phyloP scores from a whole-genome alignment of 805 yeast genomes.

The Suhomyces sp. region DNA sequence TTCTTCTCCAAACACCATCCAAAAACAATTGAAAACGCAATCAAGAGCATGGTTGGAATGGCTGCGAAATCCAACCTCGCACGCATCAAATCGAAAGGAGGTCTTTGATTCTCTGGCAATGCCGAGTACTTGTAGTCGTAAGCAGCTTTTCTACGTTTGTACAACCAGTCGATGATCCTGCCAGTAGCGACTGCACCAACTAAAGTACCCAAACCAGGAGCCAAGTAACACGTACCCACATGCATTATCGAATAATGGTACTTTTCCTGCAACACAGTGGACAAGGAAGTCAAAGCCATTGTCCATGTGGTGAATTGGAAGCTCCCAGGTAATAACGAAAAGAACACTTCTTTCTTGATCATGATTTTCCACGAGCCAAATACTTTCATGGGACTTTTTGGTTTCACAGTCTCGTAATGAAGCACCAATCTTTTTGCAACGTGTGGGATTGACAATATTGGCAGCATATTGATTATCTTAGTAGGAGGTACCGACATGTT shows the following conservation, averaged over 20 bases:
- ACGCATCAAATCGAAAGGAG: conserved; percentile 50
- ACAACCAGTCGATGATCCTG: conserved; percentile 49
- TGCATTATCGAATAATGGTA: conserved; percentile 53
- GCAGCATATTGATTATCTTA: conserved; percentile 40
- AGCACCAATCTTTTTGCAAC: neutral
- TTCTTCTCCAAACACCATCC: conserved; percentile 69
- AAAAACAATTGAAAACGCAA: conserved; percentile 47
- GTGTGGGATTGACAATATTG: conserved; percentile 27
- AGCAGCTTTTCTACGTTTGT: conserved; percentile 28
- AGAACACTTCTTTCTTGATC: conserved; percentile 40
- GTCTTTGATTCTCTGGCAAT: conserved; percentile 14
- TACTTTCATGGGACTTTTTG: conserved; percentile 5
- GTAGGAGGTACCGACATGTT: conserved; percentile 64
- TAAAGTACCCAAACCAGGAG: conserved; percentile 69
- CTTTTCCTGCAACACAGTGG: conserved; percentile 48
- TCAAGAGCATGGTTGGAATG: conserved; percentile 41
- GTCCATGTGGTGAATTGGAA: conserved; percentile 70
- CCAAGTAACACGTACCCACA: conserved; percentile 70
- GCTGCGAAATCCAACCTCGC: conserved; percentile 49
- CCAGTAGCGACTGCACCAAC: conserved; percentile 62
- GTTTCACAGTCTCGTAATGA: neutral
- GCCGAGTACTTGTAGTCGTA: conserved; percentile 24
- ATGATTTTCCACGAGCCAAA: conserved; percentile 42
- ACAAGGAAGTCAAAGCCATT: conserved; percentile 60
- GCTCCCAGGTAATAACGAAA: conserved; percentile 55